Evolutionary conservation across 1,284 basidiomycete genomes (phyloP), one percentile per base, ranked within the genome.

Genomic region (Phenoliferia sp.): DNA sequence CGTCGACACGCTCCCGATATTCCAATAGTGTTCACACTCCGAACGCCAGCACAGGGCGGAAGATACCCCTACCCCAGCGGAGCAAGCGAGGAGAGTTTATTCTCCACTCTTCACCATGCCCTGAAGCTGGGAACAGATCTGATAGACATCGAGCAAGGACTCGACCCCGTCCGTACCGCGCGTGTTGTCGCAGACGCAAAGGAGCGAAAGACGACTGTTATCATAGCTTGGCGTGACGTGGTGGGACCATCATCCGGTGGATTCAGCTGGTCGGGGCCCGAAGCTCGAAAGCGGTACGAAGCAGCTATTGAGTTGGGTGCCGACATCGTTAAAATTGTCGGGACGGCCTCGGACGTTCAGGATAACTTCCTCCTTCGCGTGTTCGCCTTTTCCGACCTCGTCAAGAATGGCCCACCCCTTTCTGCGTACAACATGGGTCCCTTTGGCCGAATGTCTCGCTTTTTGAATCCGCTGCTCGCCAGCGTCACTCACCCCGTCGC

Each of bases 181-280:
- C 54, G 54, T 16, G 54, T 56, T 31, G 54, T 56, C 26, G 26
- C 26, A 19, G 54, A 56, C 54, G 54, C 54, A 31, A 56, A 56
- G 29, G 16, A 29, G 29, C 54, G 54, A 10, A 86, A 92, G 63
- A 88, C 90, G 0, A 84, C 88, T 74, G 86, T 98, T 75, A 88
- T 99, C 67, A 90, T 92, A 0, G 95, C 93, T 15, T 95, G 88
- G 87, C 94, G 98, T 78, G 94, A 99, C 77, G 94, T 90, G 88
- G 87, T 85, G 52, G 94, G 95, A 3, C 82, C 84, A 28, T 26
- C 54, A 12, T 12, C 7, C 16, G 54, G 54, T 19, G 54, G 54
- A 19, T 84, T 96, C 81, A 85, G 85, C 70, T 99, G 95, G 95
- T 84, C 87, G 70, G 84, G 88, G 16, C 78, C 84, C 3, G 79